Evolutionary conservation across 106 monocot genomes (phyloP).

Genomic region (Dendrobium catenatum): DNA sequence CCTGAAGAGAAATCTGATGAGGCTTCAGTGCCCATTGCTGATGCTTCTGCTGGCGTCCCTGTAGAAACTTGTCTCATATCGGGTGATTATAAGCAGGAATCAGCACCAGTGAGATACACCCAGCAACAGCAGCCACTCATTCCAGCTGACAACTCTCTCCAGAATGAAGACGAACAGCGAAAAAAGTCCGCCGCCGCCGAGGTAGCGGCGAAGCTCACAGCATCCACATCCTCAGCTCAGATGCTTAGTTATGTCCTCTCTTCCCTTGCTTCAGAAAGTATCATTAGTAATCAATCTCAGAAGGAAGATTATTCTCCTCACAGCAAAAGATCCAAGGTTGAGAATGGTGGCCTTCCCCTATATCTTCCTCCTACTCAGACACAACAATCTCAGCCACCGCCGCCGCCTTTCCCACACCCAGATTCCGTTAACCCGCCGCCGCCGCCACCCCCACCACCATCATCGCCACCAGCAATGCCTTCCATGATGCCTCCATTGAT

Average conservation of each 20-base stretch:
- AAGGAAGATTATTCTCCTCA: conserved; percentile 36
- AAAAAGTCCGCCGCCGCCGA: conserved; percentile 48
- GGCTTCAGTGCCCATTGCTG: conserved; percentile 4
- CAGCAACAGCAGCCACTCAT: neutral
- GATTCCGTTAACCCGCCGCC: conserved; percentile 16
- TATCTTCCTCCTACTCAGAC: conserved; percentile 9
- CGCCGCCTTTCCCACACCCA: conserved; percentile 27
- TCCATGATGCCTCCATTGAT: conserved; percentile 16
- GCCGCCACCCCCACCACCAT: conserved; percentile 3
- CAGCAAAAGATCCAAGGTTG: conserved; percentile 45
- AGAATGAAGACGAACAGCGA: conserved; percentile 20
- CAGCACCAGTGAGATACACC: neutral
- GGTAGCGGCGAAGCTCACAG: conserved; percentile 60
- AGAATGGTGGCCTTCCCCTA: conserved; percentile 27
- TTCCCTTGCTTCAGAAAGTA: conserved; percentile 56
- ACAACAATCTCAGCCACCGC: conserved; percentile 17
- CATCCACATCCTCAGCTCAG: conserved; percentile 58
- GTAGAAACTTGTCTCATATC: neutral
- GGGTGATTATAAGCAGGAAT: neutral
- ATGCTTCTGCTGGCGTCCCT: conserved; percentile 1
- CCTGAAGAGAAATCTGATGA: conserved; percentile 17
- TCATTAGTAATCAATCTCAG: conserved; percentile 15
- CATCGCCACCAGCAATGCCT: conserved; percentile 3
- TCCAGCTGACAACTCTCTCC: neutral
- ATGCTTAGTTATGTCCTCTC: conserved; percentile 68